Evolutionary conservation across 1,139 yeast species (phyloP).

Genomic region (Arxiozyma bovina): DNA sequence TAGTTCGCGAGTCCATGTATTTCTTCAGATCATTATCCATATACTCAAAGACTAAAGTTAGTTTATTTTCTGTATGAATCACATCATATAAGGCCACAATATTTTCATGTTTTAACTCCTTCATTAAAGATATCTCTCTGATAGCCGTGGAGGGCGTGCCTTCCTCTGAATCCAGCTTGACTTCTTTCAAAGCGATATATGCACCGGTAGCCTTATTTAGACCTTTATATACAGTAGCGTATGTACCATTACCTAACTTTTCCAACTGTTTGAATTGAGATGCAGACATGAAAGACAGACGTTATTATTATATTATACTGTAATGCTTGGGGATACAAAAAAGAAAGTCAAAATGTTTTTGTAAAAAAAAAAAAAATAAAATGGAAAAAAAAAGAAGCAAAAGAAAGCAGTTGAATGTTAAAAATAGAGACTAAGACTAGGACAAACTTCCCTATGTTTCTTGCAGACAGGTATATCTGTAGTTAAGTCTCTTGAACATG

Average conservation of each 20-base stretch:
- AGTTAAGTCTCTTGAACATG: too few relatives aligned
- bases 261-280: slow-evolving; percentile 45
- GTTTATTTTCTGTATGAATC: slow-evolving; percentile 90
- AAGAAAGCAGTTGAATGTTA: neutral
- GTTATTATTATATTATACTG: too few relatives aligned
- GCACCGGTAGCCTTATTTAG: slow-evolving; percentile 87
- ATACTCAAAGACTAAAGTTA: slow-evolving; percentile 84
- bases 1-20: slow-evolving; percentile 66
- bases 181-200: slow-evolving; percentile 88
- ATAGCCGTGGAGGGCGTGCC: slow-evolving; percentile 98
- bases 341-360: too few relatives aligned
- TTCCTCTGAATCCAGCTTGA: slow-evolving; percentile 89
- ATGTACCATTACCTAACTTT: slow-evolving; percentile 94
- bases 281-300: slow-evolving; percentile 10
- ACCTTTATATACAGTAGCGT: slow-evolving; percentile 96
- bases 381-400: too few relatives aligned
- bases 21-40: slow-evolving; percentile 91
- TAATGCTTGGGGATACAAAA: neutral
- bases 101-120: slow-evolving; percentile 89
- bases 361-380: too few relatives aligned
- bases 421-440: too few relatives aligned
- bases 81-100: slow-evolving; percentile 91
- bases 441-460: too few relatives aligned
- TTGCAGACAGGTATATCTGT: too few relatives aligned
- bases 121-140: slow-evolving; percentile 92